Percentiles rank a stretch among this genome's conserved stretches.
phyloP scores from a whole-genome alignment of 176 grass and related monocot species.

The Bothriochloa decipiens region DNA sequence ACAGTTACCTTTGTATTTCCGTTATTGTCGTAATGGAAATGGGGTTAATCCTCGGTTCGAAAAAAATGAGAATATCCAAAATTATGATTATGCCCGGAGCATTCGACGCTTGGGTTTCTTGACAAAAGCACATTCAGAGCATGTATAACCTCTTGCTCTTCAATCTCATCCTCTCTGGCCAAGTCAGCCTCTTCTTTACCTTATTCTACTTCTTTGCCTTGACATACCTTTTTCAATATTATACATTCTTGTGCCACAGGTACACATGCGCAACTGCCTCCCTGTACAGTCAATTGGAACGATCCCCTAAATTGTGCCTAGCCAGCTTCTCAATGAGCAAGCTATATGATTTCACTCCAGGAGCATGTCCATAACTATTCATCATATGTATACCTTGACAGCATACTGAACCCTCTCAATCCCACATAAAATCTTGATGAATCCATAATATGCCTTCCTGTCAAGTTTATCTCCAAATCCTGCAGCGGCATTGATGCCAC shows the following conservation, averaged over 20 bases:
- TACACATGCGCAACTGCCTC: constrained; percentile 40
- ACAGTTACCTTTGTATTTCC: too few relatives aligned
- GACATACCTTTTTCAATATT: constrained; percentile 68
- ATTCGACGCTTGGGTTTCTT: constrained; percentile 67
- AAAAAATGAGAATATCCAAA: background rate
- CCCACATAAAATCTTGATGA: constrained; percentile 91
- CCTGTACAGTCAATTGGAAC: constrained; percentile 66
- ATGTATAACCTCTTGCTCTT: constrained; percentile 84
- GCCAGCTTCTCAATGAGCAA: constrained; percentile 76
- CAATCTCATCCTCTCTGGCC: constrained; percentile 77
- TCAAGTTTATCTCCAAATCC: constrained; percentile 81
- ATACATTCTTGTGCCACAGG: constrained; percentile 48
- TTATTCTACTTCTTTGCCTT: constrained; percentile 75
- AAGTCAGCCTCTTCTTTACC: constrained; percentile 86
- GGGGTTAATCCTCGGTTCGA: too few relatives aligned
- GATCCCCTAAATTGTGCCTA: constrained; percentile 70
- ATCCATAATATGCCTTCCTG: constrained; percentile 79
- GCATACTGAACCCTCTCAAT: constrained; percentile 95
- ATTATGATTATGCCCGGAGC: constrained; percentile 36
- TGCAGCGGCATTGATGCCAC: constrained; percentile 78
- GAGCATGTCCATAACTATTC: constrained; percentile 81
- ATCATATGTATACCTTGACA: constrained; percentile 48
- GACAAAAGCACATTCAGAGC: constrained; percentile 82
- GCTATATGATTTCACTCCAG: constrained; percentile 74
- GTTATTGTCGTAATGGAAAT: too few relatives aligned